Evolutionary conservation across 257 asterid genomes (phyloP).

Genomic region (Solanum bulbocastanum): DNA sequence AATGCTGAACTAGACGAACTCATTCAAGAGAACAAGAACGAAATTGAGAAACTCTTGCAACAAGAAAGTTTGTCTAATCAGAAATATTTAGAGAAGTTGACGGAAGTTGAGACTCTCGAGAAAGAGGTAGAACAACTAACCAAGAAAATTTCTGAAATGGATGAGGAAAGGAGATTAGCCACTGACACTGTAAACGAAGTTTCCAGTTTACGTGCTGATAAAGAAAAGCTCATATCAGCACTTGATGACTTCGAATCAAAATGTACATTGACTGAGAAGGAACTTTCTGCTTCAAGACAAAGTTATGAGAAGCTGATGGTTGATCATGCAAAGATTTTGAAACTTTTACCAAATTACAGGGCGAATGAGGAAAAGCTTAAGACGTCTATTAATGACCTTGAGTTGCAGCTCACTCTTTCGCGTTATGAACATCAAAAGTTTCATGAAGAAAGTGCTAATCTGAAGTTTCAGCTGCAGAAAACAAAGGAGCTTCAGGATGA

Average conservation of each 20-base stretch:
- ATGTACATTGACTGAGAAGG: slow-evolving; percentile 19
- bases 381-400: slow-evolving; percentile 51
- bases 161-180: slow-evolving; percentile 27
- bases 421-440: slow-evolving; percentile 60
- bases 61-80: slow-evolving; percentile 18
- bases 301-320: slow-evolving; percentile 20
- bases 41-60: slow-evolving; percentile 24
- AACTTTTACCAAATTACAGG: slow-evolving; percentile 35
- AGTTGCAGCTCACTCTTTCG: slow-evolving; percentile 60
- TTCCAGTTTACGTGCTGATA: slow-evolving; percentile 34
- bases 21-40: slow-evolving; percentile 25
- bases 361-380: slow-evolving; percentile 54
- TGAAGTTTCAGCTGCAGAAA: slow-evolving; percentile 50
- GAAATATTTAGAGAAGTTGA: slow-evolving; percentile 16
- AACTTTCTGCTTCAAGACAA: slow-evolving; percentile 28
- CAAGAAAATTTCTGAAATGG: slow-evolving; percentile 17
- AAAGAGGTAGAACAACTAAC: slow-evolving; percentile 30
- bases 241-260: slow-evolving; percentile 29
- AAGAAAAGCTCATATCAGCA: slow-evolving; percentile 28
- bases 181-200: slow-evolving; percentile 24
- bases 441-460: slow-evolving; percentile 28
- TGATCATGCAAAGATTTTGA: slow-evolving; percentile 43
- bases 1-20: slow-evolving; percentile 39
- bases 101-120: slow-evolving; percentile 24
- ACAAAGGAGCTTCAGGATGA: slow-evolving; percentile 41